Conservation (phyloP, 1,139 yeast genomes). For the Saccharomyces pastorianus region DNA sequence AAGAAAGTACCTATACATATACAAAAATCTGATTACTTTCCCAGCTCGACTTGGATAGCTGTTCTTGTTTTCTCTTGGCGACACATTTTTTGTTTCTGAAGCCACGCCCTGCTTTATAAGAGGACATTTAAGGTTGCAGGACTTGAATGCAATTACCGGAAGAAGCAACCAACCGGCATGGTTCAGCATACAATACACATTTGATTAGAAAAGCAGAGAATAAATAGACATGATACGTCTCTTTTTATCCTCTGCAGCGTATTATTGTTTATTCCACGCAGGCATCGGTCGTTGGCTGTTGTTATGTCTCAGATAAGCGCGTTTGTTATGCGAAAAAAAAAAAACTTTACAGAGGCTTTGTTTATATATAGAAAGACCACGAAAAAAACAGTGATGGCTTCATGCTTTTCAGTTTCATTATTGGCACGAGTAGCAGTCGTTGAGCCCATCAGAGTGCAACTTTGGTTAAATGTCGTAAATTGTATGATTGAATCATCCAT, state of each 20-base stretch:
- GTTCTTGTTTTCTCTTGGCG: neutral
- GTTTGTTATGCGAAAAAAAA: neutral
- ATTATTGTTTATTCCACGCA: neutral
- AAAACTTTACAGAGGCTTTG: slow-evolving; percentile 1
- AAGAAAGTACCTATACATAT: neutral
- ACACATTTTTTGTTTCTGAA: neutral
- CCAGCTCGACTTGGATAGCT: neutral
- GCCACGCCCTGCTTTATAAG: neutral
- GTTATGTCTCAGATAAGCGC: neutral
- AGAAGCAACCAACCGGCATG: neutral
- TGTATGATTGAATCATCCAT: neutral
- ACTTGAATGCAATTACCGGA: neutral
- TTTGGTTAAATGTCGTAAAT: neutral
- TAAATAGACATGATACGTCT: neutral
- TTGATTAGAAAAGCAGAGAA: neutral
- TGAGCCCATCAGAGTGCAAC: slow-evolving; percentile 1
- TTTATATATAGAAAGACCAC: neutral
- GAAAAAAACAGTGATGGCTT: slow-evolving; percentile 1
- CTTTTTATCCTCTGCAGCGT: neutral
- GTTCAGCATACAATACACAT: neutral
- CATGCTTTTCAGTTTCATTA: neutral
- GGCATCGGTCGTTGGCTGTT: neutral
- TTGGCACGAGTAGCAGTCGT: neutral
- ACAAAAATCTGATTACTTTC: neutral
- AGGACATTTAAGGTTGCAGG: neutral